Evolutionary conservation across 805 yeast genomes (phyloP), one percentile per base, ranked within the genome.

Genomic region (Candida glaebosa): DNA sequence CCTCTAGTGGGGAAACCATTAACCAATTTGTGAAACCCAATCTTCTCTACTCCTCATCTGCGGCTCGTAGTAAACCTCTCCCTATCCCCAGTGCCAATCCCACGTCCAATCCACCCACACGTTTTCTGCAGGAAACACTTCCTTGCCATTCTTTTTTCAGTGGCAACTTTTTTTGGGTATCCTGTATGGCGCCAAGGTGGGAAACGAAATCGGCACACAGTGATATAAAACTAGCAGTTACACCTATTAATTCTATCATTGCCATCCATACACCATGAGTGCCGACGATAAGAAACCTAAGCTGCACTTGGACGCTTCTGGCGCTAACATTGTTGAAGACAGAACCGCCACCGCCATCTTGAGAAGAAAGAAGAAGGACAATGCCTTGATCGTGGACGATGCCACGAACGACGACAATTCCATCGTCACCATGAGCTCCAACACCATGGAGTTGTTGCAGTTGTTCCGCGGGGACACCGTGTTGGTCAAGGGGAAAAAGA

Each of bases 401-500:
- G 98, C 99, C 50, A 81, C 84, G 56, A 88, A 87, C 56, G 99
- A 93, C 65, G 99, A 93, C 66, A 93, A 93, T 69, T 89, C 98
- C 20, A 95, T 91, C 50, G 87, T 93, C 62, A 85, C 97, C 39
- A 87, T 93, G 84, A 84, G 95, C 26, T 86, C 96, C 14, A 84
- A 84, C 64, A 93, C 98, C 14, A 87, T 93, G 95, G 99, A 93
- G 60, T 75, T 84, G 57, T 75, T 93, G 46, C 96, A 93, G 66
- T 76, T 93, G 62, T 93, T 93, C 79, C 82, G 98, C 49, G 99
- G 99, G 54, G 99, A 93, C 61, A 93, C 98, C 26, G 98, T 93
- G 16, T 73, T 89, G 46, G 96, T 93, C 53, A 91, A 90, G 71
- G 99, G 99, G 58, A 93, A 93, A 75, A 93, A 88, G 80, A 82